Base-by-base conservation (phyloP, 2,329 filamentous ascomycete species). In the Alternaria atra region DNA sequence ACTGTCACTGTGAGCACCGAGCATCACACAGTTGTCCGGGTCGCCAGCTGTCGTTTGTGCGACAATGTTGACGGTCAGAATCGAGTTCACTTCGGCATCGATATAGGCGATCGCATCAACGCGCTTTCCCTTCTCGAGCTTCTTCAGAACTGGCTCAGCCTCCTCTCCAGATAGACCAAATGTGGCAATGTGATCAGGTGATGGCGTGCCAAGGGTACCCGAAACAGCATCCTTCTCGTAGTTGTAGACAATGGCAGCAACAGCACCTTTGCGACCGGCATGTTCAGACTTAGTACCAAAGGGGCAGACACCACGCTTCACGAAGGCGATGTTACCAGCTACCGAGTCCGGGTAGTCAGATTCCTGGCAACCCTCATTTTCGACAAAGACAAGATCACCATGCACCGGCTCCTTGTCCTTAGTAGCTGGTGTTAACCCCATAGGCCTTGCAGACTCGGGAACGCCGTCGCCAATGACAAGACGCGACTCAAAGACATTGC, bases 171-270 rank as follows among this genome's bases (percentile, higher is more conserved):
- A 87, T 9, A 94, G 80, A 1, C 90, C 90, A 63, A 93, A 91
- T 0, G 90, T 92, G 0, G 91, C 88, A 12, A 91, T 64, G 42
- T 84, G 74, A 90, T 86, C 46, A 74, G 78, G 52, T 69, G 88
- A 73, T 0, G 89, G 88, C 0, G 81, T 84, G 10, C 90, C 91
- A 3, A 95, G 82, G 1, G 91, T 94, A 40, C 91, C 92, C 52
- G 86, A 67, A 4, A 77, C 83, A 1, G 80, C 76, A 2, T 88
- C 90, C 2, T 85, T 81, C 5, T 89, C 88, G 68, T 89, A 90
- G 81, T 94, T 94, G 80, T 92, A 94, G 39, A 95, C 84, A 15
- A 95, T 80, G 1, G 89, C 90, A 3, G 90, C 91, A 9, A 87
- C 77, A 8, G 92, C 92, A 23, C 91, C 91, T 2, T 90, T 90